A percentile compares a stretch with the other conserved stretches of the same genome.
Conservation (phyloP, 768 basidiomycete genomes). For the Lactarius tabidus region DNA sequence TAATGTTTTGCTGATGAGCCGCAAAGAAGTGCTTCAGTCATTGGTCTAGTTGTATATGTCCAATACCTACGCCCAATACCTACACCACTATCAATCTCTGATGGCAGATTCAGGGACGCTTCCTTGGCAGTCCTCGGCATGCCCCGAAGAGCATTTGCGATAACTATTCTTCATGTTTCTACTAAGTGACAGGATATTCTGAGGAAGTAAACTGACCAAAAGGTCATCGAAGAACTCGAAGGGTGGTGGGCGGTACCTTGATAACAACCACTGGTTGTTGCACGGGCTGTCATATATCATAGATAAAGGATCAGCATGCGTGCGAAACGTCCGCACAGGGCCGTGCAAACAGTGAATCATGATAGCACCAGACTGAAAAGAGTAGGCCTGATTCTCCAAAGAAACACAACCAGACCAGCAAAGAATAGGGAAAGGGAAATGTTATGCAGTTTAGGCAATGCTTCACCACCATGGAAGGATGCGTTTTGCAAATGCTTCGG, state of each 20-base stretch:
- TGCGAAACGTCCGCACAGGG: background rate
- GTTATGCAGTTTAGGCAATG: conserved; percentile 8
- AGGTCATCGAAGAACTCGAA: background rate
- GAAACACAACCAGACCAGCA: background rate
- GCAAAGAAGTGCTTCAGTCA: background rate
- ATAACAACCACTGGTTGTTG: background rate
- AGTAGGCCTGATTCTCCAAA: background rate
- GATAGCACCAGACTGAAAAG: background rate
- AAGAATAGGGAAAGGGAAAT: conserved; percentile 13
- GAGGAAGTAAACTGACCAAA: background rate
- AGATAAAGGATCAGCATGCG: background rate
- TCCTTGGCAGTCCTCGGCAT: background rate
- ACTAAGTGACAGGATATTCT: background rate
- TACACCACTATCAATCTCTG: too few species aligned
- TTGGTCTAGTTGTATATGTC: background rate
- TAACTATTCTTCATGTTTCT: background rate
- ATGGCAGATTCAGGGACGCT: too few species aligned
- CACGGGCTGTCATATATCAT: background rate
- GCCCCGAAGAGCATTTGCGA: background rate
- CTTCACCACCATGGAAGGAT: background rate
- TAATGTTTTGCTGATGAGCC: too few species aligned
- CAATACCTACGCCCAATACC: background rate
- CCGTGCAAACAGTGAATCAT: background rate
- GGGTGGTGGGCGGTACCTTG: background rate
- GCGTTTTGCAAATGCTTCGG: background rate